These are phyloP conservation scores for Neurospora crassa DNA, from an alignment of 2,329 filamentous ascomycete genomes.

Conservation along the genomic window DNA sequence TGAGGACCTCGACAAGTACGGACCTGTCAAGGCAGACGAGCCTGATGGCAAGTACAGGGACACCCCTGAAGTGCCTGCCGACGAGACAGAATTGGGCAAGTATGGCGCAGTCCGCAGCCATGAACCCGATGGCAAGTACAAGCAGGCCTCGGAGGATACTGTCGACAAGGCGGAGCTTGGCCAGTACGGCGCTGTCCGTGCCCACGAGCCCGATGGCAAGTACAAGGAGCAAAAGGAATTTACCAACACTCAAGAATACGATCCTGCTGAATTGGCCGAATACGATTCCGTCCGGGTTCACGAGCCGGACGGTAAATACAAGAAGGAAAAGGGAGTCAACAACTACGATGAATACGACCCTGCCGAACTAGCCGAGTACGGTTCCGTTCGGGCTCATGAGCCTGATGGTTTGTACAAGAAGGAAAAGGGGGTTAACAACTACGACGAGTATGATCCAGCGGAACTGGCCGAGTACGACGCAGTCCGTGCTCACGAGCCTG, in stretches of 20 bases:
- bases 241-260: constrained; percentile 7
- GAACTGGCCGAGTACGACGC: constrained; percentile 10
- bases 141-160: not conserved
- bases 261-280: too few relatives aligned
- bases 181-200: constrained; percentile 22
- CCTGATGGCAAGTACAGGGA: constrained; percentile 10
- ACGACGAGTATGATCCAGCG: constrained; percentile 4
- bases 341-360: constrained; percentile 5
- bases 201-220: too few relatives aligned
- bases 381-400: constrained; percentile 6
- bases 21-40: constrained; percentile 9
- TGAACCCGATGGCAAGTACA: constrained; percentile 14
- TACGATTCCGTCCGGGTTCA: too few relatives aligned
- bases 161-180: not conserved
- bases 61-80: not conserved
- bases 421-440: not conserved
- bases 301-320: constrained; percentile 11
- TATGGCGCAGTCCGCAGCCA: constrained; percentile 22
- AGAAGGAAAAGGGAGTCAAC: not conserved
- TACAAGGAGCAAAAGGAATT: too few relatives aligned
- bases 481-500: constrained; percentile 11
- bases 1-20: constrained; percentile 24
- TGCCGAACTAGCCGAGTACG: constrained; percentile 9
- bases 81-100: constrained; percentile 26
- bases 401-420: constrained; percentile 12